Evolutionary conservation across 345 rosid species (phyloP).

Genomic region (Citrus cavaleriei): DNA sequence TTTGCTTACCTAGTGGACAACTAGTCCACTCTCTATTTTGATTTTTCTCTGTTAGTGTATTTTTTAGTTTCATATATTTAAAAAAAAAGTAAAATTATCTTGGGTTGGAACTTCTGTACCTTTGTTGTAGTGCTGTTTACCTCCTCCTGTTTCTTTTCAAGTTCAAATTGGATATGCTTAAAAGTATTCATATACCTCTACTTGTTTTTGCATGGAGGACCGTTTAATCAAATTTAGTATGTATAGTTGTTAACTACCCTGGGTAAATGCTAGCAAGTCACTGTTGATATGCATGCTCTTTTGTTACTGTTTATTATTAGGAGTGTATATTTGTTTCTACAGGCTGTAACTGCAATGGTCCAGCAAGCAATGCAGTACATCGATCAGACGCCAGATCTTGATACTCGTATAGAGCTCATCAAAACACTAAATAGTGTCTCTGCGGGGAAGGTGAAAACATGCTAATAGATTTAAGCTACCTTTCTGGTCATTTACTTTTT

Average conservation of each 20-base stretch:
- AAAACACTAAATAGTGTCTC: constrained; percentile 70
- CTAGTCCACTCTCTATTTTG: no score
- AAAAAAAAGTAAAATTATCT: background rate
- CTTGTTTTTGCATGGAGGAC: background rate
- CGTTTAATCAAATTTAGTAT: background rate
- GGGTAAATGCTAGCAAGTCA: background rate
- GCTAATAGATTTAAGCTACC: background rate
- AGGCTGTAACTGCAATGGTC: constrained; percentile 98
- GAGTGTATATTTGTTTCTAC: constrained; percentile 5
- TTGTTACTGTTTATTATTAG: background rate
- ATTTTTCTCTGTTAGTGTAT: no score
- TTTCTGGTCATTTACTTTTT: background rate
- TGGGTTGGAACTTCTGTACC: background rate
- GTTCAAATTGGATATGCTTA: background rate
- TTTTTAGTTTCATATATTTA: no score
- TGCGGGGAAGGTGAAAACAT: constrained; percentile 75
- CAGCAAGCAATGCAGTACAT: constrained; percentile 97
- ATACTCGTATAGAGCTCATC: constrained; percentile 85
- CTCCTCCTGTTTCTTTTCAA: background rate
- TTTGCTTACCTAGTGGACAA: no score
- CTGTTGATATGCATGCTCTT: background rate
- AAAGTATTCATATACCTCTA: background rate
- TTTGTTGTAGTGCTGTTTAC: background rate
- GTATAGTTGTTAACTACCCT: background rate
- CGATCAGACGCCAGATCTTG: constrained; percentile 91